Conservation (phyloP, 495 filamentous ascomycete species). For the Thozetella sp. region DNA sequence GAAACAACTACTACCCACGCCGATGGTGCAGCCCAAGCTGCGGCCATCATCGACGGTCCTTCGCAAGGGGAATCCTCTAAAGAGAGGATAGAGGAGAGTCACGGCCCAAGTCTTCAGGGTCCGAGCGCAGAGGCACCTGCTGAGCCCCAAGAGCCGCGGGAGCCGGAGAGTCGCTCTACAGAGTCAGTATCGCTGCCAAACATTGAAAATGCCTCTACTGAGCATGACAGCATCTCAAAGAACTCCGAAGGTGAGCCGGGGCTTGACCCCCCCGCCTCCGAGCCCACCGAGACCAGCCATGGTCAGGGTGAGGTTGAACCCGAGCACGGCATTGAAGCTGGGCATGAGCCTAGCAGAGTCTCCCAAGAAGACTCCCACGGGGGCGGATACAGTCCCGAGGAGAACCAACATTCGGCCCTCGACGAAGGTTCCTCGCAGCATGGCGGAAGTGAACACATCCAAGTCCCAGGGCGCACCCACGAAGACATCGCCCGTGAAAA, state of each 20-base stretch:
- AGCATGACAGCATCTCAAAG: not conserved
- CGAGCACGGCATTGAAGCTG: not conserved
- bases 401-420: not conserved
- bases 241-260: not conserved
- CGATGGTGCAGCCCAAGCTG: too few relatives aligned
- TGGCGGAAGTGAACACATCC: not conserved
- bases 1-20: too few relatives aligned
- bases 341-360: not conserved
- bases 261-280: not conserved
- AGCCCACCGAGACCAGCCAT: not conserved
- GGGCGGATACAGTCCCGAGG: not conserved
- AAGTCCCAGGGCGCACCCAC: not conserved
- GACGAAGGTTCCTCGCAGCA: not conserved
- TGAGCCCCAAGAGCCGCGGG: not conserved
- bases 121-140: too few relatives aligned
- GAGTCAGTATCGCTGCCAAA: not conserved
- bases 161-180: not conserved
- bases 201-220: not conserved
- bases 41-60: too few relatives aligned
- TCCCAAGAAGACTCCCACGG: not conserved
- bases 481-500: not conserved
- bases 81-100: too few relatives aligned
- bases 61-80: too few relatives aligned
- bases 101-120: too few relatives aligned
- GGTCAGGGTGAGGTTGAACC: not conserved